Evolutionary conservation across 2,329 filamentous ascomycete species (phyloP), one percentile per base, ranked within the genome.

Genomic region (Fusarium globosum): DNA sequence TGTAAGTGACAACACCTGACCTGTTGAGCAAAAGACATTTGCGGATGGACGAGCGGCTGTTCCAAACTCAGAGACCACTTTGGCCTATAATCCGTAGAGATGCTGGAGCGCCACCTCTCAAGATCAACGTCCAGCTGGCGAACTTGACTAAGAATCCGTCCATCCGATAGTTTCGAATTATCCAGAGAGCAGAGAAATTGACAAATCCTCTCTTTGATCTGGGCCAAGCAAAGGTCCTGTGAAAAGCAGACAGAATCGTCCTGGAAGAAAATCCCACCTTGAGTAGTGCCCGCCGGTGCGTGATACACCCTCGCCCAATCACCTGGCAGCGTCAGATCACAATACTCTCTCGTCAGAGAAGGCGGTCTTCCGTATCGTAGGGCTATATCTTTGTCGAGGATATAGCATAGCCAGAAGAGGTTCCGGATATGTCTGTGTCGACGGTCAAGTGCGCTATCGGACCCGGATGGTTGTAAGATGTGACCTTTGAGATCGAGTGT

Each of bases 381-480:
- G 0, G 60, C 30, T 7, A 65, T 18, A 0, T 65, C 63, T 4
- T 65, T 65, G 10, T 65, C 63, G 0, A 65, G 14, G 2, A 57
- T 38, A 0, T 66, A 66, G 12, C 60, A 57, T 30, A 65, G 1
- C 63, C 63, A 66, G 20, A 66, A 66, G 3, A 66, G 21, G 18
- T 48, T 36, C 1, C 63, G 41, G 0, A 33, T n/a, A 10, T 65
- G 46, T 4, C 23, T 39, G 6, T 21, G 23, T 0, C 16, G n/a
- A 15, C 39, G 46, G n/a, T 33, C 3, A 6, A 21, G 18, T 3
- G 20, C n/a, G 7, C 2, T 15, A 0, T 28, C 10, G 2, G 7
- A 9, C 5, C 0, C 4, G 0, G 26, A 4, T 0, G 41, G 20
- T 6, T 65, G 11, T 1, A 12, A 15, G 11, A 51, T 26, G n/a